Conservation (phyloP, 371 early-diverging fungal genomes). For the Mucor mucedo region DNA sequence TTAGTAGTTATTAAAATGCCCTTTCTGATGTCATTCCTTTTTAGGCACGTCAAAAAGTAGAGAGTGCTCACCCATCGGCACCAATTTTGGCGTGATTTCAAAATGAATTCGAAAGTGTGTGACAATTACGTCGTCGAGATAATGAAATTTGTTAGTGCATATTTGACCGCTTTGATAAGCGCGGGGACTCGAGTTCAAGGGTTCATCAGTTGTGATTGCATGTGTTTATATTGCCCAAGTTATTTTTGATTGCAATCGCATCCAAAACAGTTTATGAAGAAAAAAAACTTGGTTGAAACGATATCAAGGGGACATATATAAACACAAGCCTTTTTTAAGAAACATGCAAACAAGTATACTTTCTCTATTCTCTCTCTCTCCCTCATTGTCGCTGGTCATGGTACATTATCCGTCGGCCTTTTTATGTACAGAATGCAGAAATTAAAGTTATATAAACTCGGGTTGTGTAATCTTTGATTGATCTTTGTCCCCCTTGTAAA, state of each 20-base stretch:
- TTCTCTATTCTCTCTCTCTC: not conserved
- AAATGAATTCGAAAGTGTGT: not conserved
- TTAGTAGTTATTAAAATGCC: constrained; percentile 16
- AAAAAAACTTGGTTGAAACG: not conserved
- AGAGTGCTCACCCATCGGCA: not conserved
- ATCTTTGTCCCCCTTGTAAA: not conserved
- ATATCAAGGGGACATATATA: not conserved
- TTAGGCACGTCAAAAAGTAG: not conserved
- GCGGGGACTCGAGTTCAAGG: constrained; percentile 5
- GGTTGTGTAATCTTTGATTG: not conserved
- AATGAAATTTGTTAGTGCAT: not conserved
- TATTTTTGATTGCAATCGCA: not conserved
- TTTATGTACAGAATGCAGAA: not conserved
- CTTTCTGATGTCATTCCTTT: constrained; percentile 7
- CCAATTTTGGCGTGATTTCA: too few species aligned
- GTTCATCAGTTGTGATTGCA: constrained; percentile 3
- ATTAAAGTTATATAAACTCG: not conserved
- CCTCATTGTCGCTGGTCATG: too few species aligned
- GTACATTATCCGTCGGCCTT: too few species aligned
- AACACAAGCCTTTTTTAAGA: not conserved
- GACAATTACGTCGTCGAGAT: constrained; percentile 11
- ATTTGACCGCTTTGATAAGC: not conserved
- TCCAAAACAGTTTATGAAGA: not conserved
- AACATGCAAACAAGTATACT: not conserved
- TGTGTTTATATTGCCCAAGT: not conserved